Percentiles rank a stretch among this genome's conserved stretches.
Conservation (phyloP, 495 filamentous ascomycete genomes). For the Xylaria palmicola region DNA sequence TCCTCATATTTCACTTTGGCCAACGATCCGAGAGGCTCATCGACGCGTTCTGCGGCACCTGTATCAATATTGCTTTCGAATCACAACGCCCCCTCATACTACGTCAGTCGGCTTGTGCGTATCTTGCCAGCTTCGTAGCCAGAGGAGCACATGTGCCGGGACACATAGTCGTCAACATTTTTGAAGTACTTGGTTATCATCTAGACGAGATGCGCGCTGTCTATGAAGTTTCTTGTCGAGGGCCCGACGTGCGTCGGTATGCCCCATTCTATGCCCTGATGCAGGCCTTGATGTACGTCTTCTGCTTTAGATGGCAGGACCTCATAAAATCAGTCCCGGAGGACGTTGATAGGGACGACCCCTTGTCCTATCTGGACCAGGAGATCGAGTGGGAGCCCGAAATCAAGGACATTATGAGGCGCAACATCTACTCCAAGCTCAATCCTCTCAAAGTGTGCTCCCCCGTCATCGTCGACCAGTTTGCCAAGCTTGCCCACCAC, state of each 20-base stretch:
- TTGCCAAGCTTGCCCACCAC: slow-evolving; percentile 80
- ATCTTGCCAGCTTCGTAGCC: slow-evolving; percentile 89
- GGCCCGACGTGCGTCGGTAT: slow-evolving; percentile 81
- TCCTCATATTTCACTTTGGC: slow-evolving; percentile 90
- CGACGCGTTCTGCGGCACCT: slow-evolving; percentile 76
- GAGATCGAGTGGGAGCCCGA: slow-evolving; percentile 72
- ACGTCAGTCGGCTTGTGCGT: slow-evolving; percentile 83
- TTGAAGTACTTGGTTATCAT: slow-evolving; percentile 69
- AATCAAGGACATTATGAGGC: slow-evolving; percentile 68
- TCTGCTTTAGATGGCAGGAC: slow-evolving; percentile 97
- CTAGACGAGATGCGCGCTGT: slow-evolving; percentile 64
- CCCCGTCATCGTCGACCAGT: slow-evolving; percentile 85
- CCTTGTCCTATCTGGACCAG: slow-evolving; percentile 52
- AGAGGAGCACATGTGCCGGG: slow-evolving; percentile 76
- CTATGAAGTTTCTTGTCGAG: slow-evolving; percentile 67
- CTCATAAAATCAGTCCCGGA: slow-evolving; percentile 59
- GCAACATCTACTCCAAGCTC: slow-evolving; percentile 77
- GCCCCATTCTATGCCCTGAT: slow-evolving; percentile 81
- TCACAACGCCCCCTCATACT: slow-evolving; percentile 61
- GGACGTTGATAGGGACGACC: slow-evolving; percentile 54
- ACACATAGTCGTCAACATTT: slow-evolving; percentile 73
- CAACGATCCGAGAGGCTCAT: slow-evolving; percentile 72
- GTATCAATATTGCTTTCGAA: slow-evolving; percentile 52
- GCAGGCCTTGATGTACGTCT: slow-evolving; percentile 91
- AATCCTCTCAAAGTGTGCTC: slow-evolving; percentile 97